Percentiles rank a stretch among this genome's conserved stretches.
Conservation (phyloP, 768 basidiomycete species). For the Dendrothele bispora region DNA sequence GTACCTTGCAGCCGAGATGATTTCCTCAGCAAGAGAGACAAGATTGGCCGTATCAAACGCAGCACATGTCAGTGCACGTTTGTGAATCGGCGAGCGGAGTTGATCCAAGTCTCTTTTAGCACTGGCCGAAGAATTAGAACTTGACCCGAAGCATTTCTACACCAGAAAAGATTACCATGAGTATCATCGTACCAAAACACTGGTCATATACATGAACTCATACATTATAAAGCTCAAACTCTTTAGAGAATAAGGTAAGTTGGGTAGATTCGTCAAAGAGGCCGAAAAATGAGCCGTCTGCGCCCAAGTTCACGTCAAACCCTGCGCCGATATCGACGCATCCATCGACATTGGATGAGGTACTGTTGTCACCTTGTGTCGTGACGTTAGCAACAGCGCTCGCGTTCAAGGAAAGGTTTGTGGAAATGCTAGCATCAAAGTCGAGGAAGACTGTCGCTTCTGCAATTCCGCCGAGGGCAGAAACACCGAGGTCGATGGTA, state of each 20-base stretch:
- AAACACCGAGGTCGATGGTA: slow-evolving; percentile 31
- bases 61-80: no score
- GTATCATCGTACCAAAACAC: no score
- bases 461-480: slow-evolving; percentile 26
- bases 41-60: no score
- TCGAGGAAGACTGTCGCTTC: slow-evolving; percentile 29
- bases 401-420: slow-evolving; percentile 9
- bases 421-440: slow-evolving; percentile 17
- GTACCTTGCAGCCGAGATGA: no score
- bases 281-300: slow-evolving; percentile 38
- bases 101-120: no score
- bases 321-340: slow-evolving; percentile 30
- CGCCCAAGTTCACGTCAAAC: slow-evolving; percentile 39
- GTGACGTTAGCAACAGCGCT: slow-evolving; percentile 2
- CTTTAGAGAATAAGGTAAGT: slow-evolving; percentile 33
- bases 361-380: not conserved
- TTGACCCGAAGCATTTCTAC: no score
- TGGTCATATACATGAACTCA: no score
- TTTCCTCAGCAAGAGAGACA: no score
- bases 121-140: no score
- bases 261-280: slow-evolving; percentile 34
- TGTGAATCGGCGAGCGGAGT: no score
- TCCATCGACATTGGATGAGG: no score
- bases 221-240: slow-evolving; percentile 37
- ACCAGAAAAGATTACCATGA: no score